Conservation (phyloP, 345 rosid species). For the Lepidium didymum region DNA sequence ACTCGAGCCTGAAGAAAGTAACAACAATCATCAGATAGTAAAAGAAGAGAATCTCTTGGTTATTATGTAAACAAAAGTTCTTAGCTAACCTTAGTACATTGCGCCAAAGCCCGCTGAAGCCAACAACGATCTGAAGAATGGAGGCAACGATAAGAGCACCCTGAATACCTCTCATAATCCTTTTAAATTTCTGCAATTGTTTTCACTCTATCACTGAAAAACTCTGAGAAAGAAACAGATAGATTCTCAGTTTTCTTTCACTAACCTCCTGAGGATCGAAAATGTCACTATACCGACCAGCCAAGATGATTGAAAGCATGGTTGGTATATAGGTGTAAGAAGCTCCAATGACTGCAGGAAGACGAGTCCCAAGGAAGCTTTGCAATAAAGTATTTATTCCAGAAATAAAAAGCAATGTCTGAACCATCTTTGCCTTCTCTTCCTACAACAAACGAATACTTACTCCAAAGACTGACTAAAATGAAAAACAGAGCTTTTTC, state of each 20-base stretch:
- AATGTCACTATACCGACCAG: conserved; percentile 72
- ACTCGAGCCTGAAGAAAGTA: conserved; percentile 55
- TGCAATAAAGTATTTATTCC: conserved; percentile 79
- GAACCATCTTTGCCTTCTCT: conserved; percentile 91
- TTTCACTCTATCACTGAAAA: neutral
- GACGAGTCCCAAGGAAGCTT: conserved; percentile 74
- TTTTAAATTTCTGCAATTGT: conserved; percentile 63
- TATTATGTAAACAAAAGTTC: neutral
- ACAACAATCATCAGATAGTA: neutral
- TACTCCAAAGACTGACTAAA: neutral
- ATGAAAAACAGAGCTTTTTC: conserved; percentile 1
- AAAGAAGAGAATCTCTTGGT: neutral
- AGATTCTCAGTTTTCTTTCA: neutral
- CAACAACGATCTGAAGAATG: conserved; percentile 80
- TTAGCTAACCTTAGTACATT: conserved; percentile 73
- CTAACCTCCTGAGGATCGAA: conserved; percentile 81
- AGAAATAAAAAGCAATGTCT: conserved; percentile 86
- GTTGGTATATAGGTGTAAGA: conserved; percentile 81
- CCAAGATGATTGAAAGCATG: conserved; percentile 77
- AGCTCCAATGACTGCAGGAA: conserved; percentile 88
- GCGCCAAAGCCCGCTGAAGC: conserved; percentile 98
- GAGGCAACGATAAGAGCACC: conserved; percentile 95
- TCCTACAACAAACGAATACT: conserved; percentile 40
- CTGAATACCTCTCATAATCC: conserved; percentile 84
- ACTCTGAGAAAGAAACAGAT: neutral